A percentile compares a stretch with the other conserved stretches of the same genome.
Conservation (phyloP, 75 land plant species). For the Cunninghamia lanceolata region DNA sequence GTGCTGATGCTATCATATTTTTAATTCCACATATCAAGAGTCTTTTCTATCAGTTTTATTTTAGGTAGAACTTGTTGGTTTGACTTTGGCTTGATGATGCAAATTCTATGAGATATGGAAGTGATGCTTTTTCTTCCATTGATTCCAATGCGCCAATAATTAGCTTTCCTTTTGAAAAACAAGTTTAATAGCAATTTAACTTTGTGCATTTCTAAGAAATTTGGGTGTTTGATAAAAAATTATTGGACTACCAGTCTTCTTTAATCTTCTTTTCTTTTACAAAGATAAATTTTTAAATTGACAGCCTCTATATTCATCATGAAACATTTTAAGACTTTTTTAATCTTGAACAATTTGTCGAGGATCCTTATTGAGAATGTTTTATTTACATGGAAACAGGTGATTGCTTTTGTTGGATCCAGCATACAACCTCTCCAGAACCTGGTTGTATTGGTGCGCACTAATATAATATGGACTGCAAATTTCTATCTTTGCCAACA, state of each 20-base stretch:
- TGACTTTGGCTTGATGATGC: background rate
- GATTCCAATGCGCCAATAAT: background rate
- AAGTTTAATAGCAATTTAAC: background rate
- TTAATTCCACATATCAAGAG: background rate
- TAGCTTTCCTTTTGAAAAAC: background rate
- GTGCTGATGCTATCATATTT: background rate
- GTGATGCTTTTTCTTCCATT: background rate
- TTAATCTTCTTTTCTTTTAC: background rate
- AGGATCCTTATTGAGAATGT: background rate
- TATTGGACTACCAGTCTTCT: background rate
- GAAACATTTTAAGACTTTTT: background rate
- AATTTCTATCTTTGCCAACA: background rate
- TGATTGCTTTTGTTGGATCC: slow-evolving; percentile 49
- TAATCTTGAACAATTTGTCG: background rate
- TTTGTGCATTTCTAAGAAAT: background rate
- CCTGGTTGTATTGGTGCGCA: slow-evolving; percentile 30
- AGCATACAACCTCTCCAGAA: slow-evolving; percentile 64
- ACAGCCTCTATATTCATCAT: background rate
- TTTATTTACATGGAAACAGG: slow-evolving; percentile 21
- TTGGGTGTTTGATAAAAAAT: background rate
- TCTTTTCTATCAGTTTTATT: background rate
- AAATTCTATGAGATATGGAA: background rate
- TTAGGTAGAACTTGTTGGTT: background rate
- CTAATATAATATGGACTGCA: background rate
- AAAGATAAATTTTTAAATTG: background rate